Evolutionary conservation across 495 filamentous ascomycete species (phyloP).

Genomic region (Annulohypoxylon nitens): DNA sequence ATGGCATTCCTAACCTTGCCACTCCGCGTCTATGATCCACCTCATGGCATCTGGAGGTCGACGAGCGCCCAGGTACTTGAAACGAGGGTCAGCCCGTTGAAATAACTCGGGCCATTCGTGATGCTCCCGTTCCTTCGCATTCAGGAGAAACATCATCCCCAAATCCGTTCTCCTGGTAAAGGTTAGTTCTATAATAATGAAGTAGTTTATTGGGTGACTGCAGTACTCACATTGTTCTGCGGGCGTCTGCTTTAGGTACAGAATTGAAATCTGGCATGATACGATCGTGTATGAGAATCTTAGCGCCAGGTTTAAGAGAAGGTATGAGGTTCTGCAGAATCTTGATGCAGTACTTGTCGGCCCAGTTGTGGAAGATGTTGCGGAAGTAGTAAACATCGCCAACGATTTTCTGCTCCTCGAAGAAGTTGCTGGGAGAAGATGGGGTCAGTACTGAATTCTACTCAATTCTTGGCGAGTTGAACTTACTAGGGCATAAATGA

Average conservation of each 20-base stretch:
- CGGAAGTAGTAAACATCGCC: constrained; percentile 68
- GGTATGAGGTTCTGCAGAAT: constrained; percentile 59
- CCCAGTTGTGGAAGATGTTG: constrained; percentile 65
- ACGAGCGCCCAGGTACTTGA: constrained; percentile 34
- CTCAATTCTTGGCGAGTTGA: neutral
- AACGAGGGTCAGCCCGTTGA: constrained; percentile 36
- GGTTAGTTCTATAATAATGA: neutral
- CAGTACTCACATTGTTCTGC: constrained; percentile 37
- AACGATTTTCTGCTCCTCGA: constrained; percentile 58
- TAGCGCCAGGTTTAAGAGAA: constrained; percentile 53
- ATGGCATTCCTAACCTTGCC: constrained; percentile 29
- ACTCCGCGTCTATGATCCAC: constrained; percentile 48
- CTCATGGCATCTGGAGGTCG: constrained; percentile 30
- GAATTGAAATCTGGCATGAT: constrained; percentile 51
- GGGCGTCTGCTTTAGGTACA: constrained; percentile 31
- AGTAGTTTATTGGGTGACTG: neutral
- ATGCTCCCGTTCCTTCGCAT: constrained; percentile 40
- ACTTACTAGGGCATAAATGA: constrained; percentile 56
- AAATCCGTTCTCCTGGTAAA: constrained; percentile 38
- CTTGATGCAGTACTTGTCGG: constrained; percentile 55
- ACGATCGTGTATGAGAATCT: constrained; percentile 60
- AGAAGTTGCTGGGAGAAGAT: constrained; percentile 56
- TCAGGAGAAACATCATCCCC: constrained; percentile 44
- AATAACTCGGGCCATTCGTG: constrained; percentile 47
- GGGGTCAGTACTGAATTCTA: neutral